Evolutionary conservation across 305 asterid species (phyloP).

Genomic region (Stenogyne calaminthoides): DNA sequence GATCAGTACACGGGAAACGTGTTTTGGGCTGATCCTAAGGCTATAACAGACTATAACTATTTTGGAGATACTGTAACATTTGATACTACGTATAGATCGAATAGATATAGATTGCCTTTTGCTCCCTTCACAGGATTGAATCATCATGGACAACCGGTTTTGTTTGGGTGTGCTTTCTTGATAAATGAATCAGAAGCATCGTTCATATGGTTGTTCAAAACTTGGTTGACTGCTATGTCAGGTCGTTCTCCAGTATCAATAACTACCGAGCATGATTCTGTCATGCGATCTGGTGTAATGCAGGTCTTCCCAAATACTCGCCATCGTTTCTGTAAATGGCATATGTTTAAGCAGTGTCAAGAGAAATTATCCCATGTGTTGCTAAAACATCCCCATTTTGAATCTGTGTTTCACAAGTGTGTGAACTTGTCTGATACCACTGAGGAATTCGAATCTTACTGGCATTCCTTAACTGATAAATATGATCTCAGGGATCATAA

Average conservation of each 20-base stretch:
- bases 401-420: slow-evolving; percentile 60
- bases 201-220: slow-evolving; percentile 61
- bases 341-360: slow-evolving; percentile 65
- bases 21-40: slow-evolving; percentile 71
- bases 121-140: slow-evolving; percentile 73
- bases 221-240: slow-evolving; percentile 69
- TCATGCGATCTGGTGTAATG: slow-evolving; percentile 57
- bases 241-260: slow-evolving; percentile 56
- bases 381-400: slow-evolving; percentile 56
- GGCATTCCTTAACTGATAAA: slow-evolving; percentile 59
- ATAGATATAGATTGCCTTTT: slow-evolving; percentile 67
- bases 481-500: slow-evolving; percentile 55
- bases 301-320: slow-evolving; percentile 57
- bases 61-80: slow-evolving; percentile 75
- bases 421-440: slow-evolving; percentile 54
- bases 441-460: slow-evolving; percentile 61
- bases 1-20: slow-evolving; percentile 60
- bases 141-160: slow-evolving; percentile 71
- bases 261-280: slow-evolving; percentile 63
- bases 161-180: slow-evolving; percentile 70
- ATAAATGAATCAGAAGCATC: slow-evolving; percentile 69
- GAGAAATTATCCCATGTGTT: slow-evolving; percentile 61
- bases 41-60: slow-evolving; percentile 48
- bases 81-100: slow-evolving; percentile 71
- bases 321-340: slow-evolving; percentile 74